Base-by-base conservation (phyloP, 495 filamentous ascomycete genomes). In the Trichoderma orchidacearum region DNA sequence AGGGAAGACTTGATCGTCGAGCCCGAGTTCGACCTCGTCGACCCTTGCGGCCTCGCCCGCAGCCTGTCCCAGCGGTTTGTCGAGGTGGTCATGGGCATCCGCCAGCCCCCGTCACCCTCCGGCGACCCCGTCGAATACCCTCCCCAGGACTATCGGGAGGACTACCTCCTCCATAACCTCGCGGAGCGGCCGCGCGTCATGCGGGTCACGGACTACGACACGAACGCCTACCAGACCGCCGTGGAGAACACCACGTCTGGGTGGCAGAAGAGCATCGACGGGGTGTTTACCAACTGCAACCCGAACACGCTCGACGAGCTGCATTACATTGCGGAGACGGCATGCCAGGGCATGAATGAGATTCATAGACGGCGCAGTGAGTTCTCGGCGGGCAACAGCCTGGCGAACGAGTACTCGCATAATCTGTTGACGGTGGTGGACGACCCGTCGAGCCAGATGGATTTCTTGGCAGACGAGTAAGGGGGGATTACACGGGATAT, bases 251-350 rank as follows among this genome's bases (percentile, higher is more conserved):
- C 56, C 25, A 61, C 64, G n/a, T 62, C 62, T 0, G 31, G 30
- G 18, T 64, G 60, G 57, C 60, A 59, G 51, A 29, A 52, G 18
- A 54, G 58, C 30, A 58, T 66, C 60, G 64, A 66, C 53, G 62
- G 58, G 35, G 53, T 57, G 25, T 66, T 66, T 38, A 53, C 58
- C 6, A 64, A 64, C 58, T 62, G 56, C 55, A 66, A 66, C 53
- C 55, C 51, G 27, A 59, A 17, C 31, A 62, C 64, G 0, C 52
- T 65, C 28, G 55, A 56, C 6, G 51, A 57, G 31, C 58, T 65
- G 32, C 59, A 63, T 18, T 15, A 23, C 17, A 61, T 65, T 50
- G 60, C 63, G 12, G 58, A 65, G 28, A 56, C 21, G 51, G 61
- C 63, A 3, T 56, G 56, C 51, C 38, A 58, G 9, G 63, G 61